Evolutionary conservation across 2,329 filamentous ascomycete genomes (phyloP), one percentile per base, ranked within the genome.

Genomic region (Fusarium anguioides): DNA sequence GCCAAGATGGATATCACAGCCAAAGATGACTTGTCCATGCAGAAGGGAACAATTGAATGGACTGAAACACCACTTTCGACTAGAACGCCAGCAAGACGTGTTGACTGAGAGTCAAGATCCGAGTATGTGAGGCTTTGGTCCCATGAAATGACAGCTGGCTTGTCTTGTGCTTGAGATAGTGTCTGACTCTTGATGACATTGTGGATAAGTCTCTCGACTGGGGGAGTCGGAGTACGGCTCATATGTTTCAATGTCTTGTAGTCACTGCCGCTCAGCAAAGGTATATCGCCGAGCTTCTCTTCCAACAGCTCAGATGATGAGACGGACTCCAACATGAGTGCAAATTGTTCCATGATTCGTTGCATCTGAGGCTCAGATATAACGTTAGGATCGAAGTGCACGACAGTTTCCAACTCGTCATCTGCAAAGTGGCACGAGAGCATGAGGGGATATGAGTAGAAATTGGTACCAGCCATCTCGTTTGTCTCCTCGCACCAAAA

Each of bases 71-170:
- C 64, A 15, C 20, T 23, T 20, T 44, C 35, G 2, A 50, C 6
- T 5, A 67, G 8, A 0, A 18, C 3, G 11, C 11, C 2, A 8
- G 64, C 29, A 17, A 67, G 64, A 14, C 6, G 8, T 2, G 44
- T 51, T 0, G 64, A 64, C 5, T 50, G 39, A 12, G 8, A 20
- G 9, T 60, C 77, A 6, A 82, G 71, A 15, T 82, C 76, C 26
- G 65, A 45, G 49, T 82, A 83, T 3, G 80, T 81, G 39, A 81
- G 77, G 20, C 57, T 64, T 6, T 77, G 77, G 48, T 83, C 81
- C 80, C 80, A 83, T 2, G 80, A 77, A 42, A 76, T 69, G 11
- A 83, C 33, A 8, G 57, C 56, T 27, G 44, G 5, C 18, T 70
- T 60, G 11, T 66, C 53, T 4, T 37, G 35, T 4, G 37, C 8